phyloP scores from a whole-genome alignment of 164 flowering plant species.

The Vitis labrusca region DNA sequence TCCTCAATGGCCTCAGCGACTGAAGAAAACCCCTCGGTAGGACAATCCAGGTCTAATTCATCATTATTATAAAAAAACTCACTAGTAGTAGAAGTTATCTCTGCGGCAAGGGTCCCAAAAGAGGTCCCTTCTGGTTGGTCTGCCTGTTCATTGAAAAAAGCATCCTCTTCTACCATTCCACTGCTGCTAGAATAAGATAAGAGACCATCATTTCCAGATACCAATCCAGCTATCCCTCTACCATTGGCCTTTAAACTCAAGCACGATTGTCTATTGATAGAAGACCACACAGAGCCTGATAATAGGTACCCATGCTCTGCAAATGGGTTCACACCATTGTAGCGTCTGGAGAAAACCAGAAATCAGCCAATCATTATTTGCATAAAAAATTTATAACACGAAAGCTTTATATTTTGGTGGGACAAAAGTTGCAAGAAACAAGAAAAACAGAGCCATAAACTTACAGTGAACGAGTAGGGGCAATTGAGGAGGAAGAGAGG shows the following conservation, averaged over 20 bases:
- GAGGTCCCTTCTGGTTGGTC: conserved; percentile 43
- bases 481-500: conserved; percentile 7
- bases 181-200: conserved; percentile 28
- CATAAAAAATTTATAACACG: too few species aligned
- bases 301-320: too few species aligned
- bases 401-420: too few species aligned
- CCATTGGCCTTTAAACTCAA: conserved; percentile 23
- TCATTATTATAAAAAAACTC: conserved; percentile 44
- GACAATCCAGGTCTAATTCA: conserved; percentile 74
- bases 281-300: too few species aligned
- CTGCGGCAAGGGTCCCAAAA: conserved; percentile 62
- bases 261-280: conserved; percentile 15
- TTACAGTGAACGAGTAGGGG: conserved; percentile 10
- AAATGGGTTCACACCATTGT: too few species aligned
- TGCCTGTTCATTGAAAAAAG: too few species aligned
- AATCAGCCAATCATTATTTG: too few species aligned
- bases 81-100: conserved; percentile 32
- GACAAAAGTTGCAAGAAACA: not conserved
- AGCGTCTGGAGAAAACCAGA: too few species aligned
- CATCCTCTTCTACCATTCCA: conserved; percentile 28
- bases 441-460: not conserved
- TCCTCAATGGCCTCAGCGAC: conserved; percentile 92
- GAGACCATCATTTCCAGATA: conserved; percentile 49
- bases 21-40: conserved; percentile 81
- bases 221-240: conserved; percentile 34